These are phyloP conservation scores for Erysimum cheiranthoides DNA, from an alignment of 345 rosid genomes.

Conservation along the genomic window DNA sequence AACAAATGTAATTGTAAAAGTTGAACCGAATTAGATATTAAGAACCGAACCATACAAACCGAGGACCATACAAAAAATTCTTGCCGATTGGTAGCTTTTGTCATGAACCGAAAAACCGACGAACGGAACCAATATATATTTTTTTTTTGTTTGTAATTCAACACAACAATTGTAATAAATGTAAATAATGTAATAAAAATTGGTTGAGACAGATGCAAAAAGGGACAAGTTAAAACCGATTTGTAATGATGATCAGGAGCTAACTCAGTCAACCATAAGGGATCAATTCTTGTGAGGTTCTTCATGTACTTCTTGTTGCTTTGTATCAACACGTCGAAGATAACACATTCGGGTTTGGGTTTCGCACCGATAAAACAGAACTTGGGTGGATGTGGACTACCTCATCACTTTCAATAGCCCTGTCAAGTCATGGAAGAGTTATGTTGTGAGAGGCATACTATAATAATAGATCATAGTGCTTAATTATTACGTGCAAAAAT, in stretches of 20 bases:
- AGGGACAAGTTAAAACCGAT: background rate
- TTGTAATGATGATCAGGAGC: constrained; percentile 87
- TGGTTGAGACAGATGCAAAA: too few species aligned
- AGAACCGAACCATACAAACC: too few species aligned
- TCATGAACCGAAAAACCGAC: too few species aligned
- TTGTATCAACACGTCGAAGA: constrained; percentile 84
- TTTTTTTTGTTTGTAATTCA: too few species aligned
- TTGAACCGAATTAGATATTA: too few species aligned
- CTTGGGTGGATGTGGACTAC: constrained; percentile 88
- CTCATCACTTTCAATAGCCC: constrained; percentile 92
- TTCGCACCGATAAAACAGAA: constrained; percentile 73
- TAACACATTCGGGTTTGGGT: constrained; percentile 62
- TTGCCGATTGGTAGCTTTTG: too few species aligned
- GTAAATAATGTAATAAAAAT: too few species aligned
- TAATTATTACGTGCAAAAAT: constrained; percentile 10
- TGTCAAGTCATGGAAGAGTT: constrained; percentile 43
- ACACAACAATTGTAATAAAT: too few species aligned
- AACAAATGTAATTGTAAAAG: too few species aligned
- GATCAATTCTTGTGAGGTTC: constrained; percentile 74
- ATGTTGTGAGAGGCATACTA: background rate
- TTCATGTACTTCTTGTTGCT: constrained; percentile 74
- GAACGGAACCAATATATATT: too few species aligned
- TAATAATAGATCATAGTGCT: background rate
- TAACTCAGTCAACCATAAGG: constrained; percentile 81
- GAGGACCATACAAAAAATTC: too few species aligned